These are phyloP conservation scores for Backusella westeae DNA, from an alignment of 192 early-diverging fungal species.

Conservation along the genomic window DNA sequence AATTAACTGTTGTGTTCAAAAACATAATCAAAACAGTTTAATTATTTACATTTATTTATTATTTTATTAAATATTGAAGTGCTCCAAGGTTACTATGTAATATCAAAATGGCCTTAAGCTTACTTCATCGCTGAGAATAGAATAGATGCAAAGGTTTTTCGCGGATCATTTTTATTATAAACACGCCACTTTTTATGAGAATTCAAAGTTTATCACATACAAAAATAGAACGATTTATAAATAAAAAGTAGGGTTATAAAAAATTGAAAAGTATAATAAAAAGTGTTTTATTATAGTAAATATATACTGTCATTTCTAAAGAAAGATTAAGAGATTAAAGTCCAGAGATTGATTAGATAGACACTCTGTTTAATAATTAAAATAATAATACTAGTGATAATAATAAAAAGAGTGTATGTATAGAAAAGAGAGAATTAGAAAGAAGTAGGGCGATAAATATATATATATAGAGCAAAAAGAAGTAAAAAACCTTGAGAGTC, in stretches of 20 bases:
- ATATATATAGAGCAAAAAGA: not conserved
- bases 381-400: not conserved
- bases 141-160: too few relatives aligned
- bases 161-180: too few relatives aligned
- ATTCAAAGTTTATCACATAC: not conserved
- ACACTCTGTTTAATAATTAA: slow-evolving; percentile 10
- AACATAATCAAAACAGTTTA: not conserved
- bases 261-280: not conserved
- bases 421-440: not conserved
- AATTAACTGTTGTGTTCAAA: not conserved
- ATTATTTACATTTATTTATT: not conserved
- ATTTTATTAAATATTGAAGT: too few relatives aligned
- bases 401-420: slow-evolving; percentile 3
- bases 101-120: too few relatives aligned
- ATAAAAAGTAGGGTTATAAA: not conserved
- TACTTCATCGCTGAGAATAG: too few relatives aligned
- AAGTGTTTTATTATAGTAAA: not conserved
- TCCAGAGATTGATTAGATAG: slow-evolving; percentile 1
- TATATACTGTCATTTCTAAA: not conserved
- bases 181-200: too few relatives aligned
- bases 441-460: slow-evolving; percentile 1
- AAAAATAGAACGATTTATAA: not conserved
- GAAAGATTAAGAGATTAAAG: slow-evolving; percentile 4
- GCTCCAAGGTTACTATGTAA: too few relatives aligned
- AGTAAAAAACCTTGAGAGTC: not conserved